phyloP scores from a whole-genome alignment of 2,329 filamentous ascomycete species.

The Beauveria sp. region DNA sequence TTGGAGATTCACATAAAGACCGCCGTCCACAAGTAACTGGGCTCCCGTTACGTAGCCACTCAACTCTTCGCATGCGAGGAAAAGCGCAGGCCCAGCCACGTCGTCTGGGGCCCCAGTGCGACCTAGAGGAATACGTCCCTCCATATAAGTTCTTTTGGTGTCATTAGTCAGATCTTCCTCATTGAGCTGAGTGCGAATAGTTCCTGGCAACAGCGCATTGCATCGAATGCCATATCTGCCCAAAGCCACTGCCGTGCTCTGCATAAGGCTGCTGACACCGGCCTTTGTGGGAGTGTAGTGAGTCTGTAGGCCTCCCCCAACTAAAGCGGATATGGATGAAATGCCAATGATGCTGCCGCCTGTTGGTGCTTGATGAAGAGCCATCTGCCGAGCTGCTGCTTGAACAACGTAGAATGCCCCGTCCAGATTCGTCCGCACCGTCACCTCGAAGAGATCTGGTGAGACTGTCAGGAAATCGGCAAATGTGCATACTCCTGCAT shows the following conservation, averaged over 20 bases:
- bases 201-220: conserved; percentile 78
- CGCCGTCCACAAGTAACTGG: conserved; percentile 80
- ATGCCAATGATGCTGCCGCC: conserved; percentile 77
- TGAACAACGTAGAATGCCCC: conserved; percentile 86
- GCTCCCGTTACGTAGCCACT: conserved; percentile 77
- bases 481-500: conserved; percentile 84
- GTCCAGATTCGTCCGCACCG: conserved; percentile 72
- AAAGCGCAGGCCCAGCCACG: conserved; percentile 76
- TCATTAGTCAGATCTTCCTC: conserved; percentile 72
- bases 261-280: conserved; percentile 72
- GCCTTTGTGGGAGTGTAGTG: conserved; percentile 91
- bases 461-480: conserved; percentile 74
- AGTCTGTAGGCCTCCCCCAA: conserved; percentile 69
- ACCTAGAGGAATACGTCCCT: conserved; percentile 71
- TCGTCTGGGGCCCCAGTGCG: conserved; percentile 66
- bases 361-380: conserved; percentile 47
- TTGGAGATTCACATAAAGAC: conserved; percentile 83
- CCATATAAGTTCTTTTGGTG: conserved; percentile 68
- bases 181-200: conserved; percentile 76
- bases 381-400: conserved; percentile 79
- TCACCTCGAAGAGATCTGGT: conserved; percentile 61
- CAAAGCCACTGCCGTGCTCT: conserved; percentile 72
- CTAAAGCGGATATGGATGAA: conserved; percentile 65
- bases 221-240: conserved; percentile 71
- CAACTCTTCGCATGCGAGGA: conserved; percentile 71